Conservation (phyloP, 768 basidiomycete genomes). For the Lactarius trivialis region DNA sequence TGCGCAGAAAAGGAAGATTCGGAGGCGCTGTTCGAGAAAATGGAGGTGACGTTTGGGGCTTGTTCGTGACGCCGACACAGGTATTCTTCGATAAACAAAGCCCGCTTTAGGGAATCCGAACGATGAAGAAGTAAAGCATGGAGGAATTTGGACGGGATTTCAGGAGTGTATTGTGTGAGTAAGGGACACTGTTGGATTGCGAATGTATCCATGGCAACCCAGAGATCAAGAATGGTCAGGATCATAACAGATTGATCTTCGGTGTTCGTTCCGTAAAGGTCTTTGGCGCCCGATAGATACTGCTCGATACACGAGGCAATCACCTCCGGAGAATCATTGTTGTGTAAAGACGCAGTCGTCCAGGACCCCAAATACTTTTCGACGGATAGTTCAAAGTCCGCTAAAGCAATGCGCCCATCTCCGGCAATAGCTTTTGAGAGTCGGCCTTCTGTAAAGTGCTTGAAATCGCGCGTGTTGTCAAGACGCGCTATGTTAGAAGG, state of each 20-base stretch:
- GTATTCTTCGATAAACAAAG: constrained; percentile 13
- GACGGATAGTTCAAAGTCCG: constrained; percentile 12
- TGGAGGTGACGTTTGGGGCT: background rate
- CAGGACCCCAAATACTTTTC: background rate
- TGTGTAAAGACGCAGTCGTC: background rate
- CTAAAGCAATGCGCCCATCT: constrained; percentile 1
- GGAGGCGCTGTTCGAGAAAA: constrained; percentile 2
- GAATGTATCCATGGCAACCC: constrained; percentile 41
- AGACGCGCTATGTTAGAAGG: background rate
- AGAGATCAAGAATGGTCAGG: constrained; percentile 41
- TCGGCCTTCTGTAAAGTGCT: background rate
- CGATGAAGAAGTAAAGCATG: constrained; percentile 38
- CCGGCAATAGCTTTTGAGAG: background rate
- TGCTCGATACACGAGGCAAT: constrained; percentile 14
- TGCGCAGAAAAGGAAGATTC: constrained; percentile 6
- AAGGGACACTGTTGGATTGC: constrained; percentile 33
- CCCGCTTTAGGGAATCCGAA: constrained; percentile 3
- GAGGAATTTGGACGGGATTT: constrained; percentile 35
- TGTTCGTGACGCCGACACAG: background rate
- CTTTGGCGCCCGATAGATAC: constrained; percentile 1
- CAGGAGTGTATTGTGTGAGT: constrained; percentile 40
- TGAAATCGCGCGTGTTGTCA: background rate
- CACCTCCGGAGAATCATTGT: background rate
- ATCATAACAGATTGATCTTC: constrained; percentile 35
- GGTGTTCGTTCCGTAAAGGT: constrained; percentile 8